Conservation (phyloP, 768 basidiomycete species). For the Pulveroboletus ravenelii region DNA sequence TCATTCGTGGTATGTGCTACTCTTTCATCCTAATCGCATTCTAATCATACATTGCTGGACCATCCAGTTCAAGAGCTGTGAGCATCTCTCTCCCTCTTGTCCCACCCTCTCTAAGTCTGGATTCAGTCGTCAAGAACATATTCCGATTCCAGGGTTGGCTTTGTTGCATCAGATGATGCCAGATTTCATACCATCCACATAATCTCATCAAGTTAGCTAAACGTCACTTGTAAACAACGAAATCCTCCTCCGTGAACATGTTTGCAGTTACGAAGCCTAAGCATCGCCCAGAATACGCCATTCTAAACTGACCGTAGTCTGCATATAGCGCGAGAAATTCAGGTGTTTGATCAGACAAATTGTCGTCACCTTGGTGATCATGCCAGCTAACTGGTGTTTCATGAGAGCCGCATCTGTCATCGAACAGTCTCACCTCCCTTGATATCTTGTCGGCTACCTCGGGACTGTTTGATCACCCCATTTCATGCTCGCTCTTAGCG, state of each 20-base stretch:
- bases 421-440: neutral
- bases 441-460: neutral
- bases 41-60: slow-evolving; percentile 1
- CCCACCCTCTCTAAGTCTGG: neutral
- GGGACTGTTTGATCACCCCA: neutral
- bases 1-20: slow-evolving; percentile 67
- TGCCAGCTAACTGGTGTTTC: neutral
- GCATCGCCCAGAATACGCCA: neutral
- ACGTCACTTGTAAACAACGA: neutral
- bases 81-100: slow-evolving; percentile 9
- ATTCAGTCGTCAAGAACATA: slow-evolving; percentile 23
- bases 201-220: neutral
- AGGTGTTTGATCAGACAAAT: neutral
- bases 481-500: neutral
- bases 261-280: neutral
- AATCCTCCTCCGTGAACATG: neutral
- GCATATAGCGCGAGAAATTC: neutral
- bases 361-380: neutral
- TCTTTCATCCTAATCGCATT: neutral
- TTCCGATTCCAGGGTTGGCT: slow-evolving; percentile 29
- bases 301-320: neutral
- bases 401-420: neutral
- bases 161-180: slow-evolving; percentile 21
- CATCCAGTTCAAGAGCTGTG: slow-evolving; percentile 58
- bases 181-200: slow-evolving; percentile 16